Percentiles rank a stretch among this genome's conserved stretches.
Evolutionary conservation across 78 protist genomes (phyloP).

Genomic region (Mantamonas sphyraenae): DNA sequence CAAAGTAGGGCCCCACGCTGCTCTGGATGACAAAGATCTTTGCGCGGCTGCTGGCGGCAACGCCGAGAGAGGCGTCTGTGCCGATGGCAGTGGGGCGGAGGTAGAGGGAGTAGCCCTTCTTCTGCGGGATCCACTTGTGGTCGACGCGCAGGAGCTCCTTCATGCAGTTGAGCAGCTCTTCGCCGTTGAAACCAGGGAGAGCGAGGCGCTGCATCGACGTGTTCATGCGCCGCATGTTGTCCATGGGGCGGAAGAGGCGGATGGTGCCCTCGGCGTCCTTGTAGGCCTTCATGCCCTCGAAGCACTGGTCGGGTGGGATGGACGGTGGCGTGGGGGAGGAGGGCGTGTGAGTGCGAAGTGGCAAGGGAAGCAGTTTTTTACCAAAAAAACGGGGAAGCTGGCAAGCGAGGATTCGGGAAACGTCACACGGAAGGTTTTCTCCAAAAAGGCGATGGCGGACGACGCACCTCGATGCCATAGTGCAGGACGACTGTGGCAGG

Average conservation of each 20-base stretch:
- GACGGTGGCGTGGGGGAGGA: no score
- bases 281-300: constrained; percentile 98
- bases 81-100: constrained; percentile 93
- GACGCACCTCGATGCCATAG: constrained; percentile 71
- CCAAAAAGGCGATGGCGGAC: background rate
- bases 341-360: no score
- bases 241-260: constrained; percentile 83
- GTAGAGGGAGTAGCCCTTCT: constrained; percentile 88
- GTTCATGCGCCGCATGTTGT: constrained; percentile 79
- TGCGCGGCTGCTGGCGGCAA: constrained; percentile 36
- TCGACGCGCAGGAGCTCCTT: constrained; percentile 78
- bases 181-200: constrained; percentile 71
- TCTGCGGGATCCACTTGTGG: constrained; percentile 80
- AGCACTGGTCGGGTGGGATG: constrained; percentile 65
- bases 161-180: constrained; percentile 67
- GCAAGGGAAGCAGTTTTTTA: no score
- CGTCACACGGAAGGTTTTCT: background rate
- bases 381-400: no score
- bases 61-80: constrained; percentile 71
- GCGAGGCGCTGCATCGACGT: constrained; percentile 64
- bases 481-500: constrained; percentile 82
- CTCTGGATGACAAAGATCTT: constrained; percentile 63
- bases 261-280: constrained; percentile 40
- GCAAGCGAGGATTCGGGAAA: background rate
- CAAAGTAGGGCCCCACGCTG: constrained; percentile 97